Percentiles rank a stretch among this genome's conserved stretches.
These are phyloP conservation scores for Eucalyptus pauciflora DNA, from an alignment of 345 rosid species.

Conservation along the genomic window DNA sequence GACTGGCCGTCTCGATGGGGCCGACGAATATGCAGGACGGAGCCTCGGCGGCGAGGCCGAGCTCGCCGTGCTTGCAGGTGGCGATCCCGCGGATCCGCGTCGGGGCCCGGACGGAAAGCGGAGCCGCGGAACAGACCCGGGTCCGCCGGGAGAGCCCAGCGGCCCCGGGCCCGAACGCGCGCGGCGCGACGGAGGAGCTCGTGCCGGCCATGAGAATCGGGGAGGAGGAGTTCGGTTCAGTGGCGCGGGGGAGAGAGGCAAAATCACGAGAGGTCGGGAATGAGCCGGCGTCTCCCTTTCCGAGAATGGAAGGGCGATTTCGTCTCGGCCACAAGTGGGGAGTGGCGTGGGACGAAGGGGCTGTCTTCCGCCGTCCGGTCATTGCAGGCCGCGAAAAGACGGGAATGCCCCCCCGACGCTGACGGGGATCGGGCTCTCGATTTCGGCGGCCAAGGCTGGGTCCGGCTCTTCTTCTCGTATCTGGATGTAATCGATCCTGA, in stretches of 20 bases:
- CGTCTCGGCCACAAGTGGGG: not conserved
- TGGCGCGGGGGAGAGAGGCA: not conserved
- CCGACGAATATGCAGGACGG: conserved; percentile 92
- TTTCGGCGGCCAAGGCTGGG: not conserved
- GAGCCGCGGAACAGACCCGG: conserved; percentile 20
- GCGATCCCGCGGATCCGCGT: conserved; percentile 21
- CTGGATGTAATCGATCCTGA: not conserved
- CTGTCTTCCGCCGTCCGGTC: not conserved
- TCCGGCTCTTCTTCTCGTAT: not conserved
- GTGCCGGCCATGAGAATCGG: conserved; percentile 51
- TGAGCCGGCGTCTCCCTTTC: not conserved
- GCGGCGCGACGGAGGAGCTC: conserved; percentile 13
- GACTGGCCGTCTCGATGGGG: conserved; percentile 81
- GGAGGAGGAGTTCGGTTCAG: not conserved
- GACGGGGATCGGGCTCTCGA: not conserved
- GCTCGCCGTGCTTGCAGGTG: conserved; percentile 13
- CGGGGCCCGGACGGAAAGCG: conserved; percentile 38
- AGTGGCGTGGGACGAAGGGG: not conserved
- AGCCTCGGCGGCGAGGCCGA: conserved; percentile 40
- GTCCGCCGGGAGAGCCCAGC: conserved; percentile 12
- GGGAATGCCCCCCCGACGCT: conserved; percentile 14
- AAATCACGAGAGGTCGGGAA: not conserved
- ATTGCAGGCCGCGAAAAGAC: not conserved
- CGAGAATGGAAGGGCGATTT: not conserved
- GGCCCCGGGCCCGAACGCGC: not conserved